Evolutionary conservation across 2,329 filamentous ascomycete species (phyloP), one percentile per base, ranked within the genome.

Genomic region (Sporothrix humicola): DNA sequence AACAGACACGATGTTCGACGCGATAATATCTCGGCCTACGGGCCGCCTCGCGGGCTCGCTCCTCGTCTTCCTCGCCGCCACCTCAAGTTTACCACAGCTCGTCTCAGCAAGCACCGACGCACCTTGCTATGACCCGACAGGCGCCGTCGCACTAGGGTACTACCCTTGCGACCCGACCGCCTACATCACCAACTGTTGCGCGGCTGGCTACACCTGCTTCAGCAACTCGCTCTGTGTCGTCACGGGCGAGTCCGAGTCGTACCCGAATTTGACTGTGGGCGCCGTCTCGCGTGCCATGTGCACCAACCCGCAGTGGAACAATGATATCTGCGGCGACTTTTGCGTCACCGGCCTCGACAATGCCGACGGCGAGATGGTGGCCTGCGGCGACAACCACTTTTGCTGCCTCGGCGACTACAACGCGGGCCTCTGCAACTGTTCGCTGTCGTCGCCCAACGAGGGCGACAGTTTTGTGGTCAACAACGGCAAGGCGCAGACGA

Each of bases 121-220:
- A 9, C 75, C 77, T 0, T 79, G 78, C 72, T 79, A 78, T 58
- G 76, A 76, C 59, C 75, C 78, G 2, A 70, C 61, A 15, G 76
- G 76, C 23, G 52, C 23, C 7, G 52, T 63, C 10, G 78, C 77
- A 3, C 69, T 71, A 3, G 78, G 77, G 9, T 78, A 74, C 46
- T 78, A 74, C 65, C 70, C 76, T 3, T 79, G 77, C 73, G 73
- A 77, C 69, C 37, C 73, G n/a, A 66, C 54, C 1, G 74, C 76
- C 3, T 72, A 70, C 26, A 74, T 78, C 48, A 74, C 76, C 10
- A 74, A 69, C 42, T 79, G 79, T 70, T 79, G 79, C 50, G 76
- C 76, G 1, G 37, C 69, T 1, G 78, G 78, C 3, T 79, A 78
- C 75, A 78, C 76, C 1, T 79, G 79, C 70, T 79, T 76, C 69